Evolutionary conservation across 352 stramenopile genomes (phyloP).

Genomic region (Phytopythium sindhum): DNA sequence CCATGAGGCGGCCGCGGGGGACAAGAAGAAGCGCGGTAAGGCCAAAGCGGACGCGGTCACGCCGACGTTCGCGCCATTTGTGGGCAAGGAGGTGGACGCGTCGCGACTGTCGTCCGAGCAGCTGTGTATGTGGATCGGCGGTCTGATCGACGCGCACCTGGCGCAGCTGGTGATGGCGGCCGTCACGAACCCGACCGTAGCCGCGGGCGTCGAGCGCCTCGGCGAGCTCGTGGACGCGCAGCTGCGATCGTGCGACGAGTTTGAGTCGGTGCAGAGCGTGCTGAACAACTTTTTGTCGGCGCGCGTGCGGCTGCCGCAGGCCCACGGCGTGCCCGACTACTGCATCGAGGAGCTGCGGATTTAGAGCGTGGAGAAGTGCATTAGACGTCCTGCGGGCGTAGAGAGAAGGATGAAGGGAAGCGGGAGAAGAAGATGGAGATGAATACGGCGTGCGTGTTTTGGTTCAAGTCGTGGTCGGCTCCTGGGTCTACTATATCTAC

Average conservation of each 20-base stretch:
- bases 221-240: slow-evolving; percentile 57
- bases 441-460: slow-evolving; percentile 3
- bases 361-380: slow-evolving; percentile 23
- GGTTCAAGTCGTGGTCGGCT: background rate
- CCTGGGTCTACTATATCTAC: background rate
- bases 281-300: slow-evolving; percentile 79
- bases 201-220: slow-evolving; percentile 37
- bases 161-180: slow-evolving; percentile 61
- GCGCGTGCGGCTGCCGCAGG: slow-evolving; percentile 49
- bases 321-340: slow-evolving; percentile 70
- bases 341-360: slow-evolving; percentile 72
- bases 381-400: background rate
- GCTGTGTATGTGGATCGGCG: slow-evolving; percentile 69
- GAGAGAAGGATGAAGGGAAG: background rate
- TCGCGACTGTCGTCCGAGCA: slow-evolving; percentile 36
- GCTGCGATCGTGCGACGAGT: slow-evolving; percentile 48
- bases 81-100: slow-evolving; percentile 9
- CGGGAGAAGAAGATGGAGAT: background rate
- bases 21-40: slow-evolving; percentile 8
- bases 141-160: slow-evolving; percentile 71
- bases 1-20: slow-evolving; percentile 1
- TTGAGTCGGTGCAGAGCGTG: slow-evolving; percentile 68
- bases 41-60: slow-evolving; percentile 11
- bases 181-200: slow-evolving; percentile 37
- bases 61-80: slow-evolving; percentile 24